Evolutionary conservation across 148 eudicot species (phyloP).

Genomic region (Chenopodium album): DNA sequence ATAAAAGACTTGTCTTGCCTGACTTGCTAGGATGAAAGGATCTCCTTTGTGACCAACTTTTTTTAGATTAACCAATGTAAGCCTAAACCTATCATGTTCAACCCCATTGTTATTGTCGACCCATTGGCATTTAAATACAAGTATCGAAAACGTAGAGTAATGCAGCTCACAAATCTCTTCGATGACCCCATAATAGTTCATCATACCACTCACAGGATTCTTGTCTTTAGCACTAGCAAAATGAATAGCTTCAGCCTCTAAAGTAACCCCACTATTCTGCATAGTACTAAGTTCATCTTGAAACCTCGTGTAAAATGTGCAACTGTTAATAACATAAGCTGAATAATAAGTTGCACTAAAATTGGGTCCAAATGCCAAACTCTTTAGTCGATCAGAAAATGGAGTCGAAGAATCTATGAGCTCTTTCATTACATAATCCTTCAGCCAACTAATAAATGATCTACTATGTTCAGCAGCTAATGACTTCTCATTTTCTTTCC

Average conservation of each 20-base stretch:
- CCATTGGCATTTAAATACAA: slow-evolving; percentile 6
- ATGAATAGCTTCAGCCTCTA: too few species aligned
- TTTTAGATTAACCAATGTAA: neutral
- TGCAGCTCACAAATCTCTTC: slow-evolving; percentile 13
- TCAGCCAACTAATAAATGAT: too few species aligned
- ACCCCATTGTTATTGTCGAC: slow-evolving; percentile 5
- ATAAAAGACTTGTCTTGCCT: slow-evolving; percentile 1
- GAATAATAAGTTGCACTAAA: neutral
- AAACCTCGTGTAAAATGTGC: neutral
- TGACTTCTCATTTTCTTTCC: too few species aligned
- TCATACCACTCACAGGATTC: too few species aligned
- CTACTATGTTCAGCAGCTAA: too few species aligned
- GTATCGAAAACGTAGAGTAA: neutral
- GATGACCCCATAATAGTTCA: slow-evolving; percentile 1
- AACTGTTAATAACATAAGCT: neutral
- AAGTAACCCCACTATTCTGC: too few species aligned
- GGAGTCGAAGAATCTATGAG: too few species aligned
- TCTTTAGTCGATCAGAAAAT: too few species aligned
- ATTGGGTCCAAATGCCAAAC: too few species aligned
- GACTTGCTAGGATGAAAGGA: slow-evolving; percentile 3
- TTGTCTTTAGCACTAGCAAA: too few species aligned
- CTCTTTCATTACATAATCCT: too few species aligned
- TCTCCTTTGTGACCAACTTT: neutral
- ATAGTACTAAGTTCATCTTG: too few species aligned
- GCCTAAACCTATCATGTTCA: neutral